These are phyloP conservation scores for Vaccinium myrtillus DNA, from an alignment of 148 eudicot genomes.

Conservation along the genomic window DNA sequence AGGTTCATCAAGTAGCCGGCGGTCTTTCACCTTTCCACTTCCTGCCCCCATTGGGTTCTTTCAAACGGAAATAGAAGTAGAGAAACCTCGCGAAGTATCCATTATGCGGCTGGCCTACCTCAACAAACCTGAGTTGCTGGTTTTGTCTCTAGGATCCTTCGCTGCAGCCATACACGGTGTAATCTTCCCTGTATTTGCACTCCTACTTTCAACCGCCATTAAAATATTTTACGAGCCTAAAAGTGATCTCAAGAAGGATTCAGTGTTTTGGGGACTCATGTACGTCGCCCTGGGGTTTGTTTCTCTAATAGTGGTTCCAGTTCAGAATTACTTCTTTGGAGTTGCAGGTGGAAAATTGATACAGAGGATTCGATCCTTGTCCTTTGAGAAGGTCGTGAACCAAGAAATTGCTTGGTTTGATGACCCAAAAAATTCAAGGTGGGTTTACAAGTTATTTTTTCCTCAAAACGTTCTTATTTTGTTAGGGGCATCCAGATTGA, in stretches of 20 bases:
- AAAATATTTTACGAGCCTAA: slow-evolving; percentile 59
- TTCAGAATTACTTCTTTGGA: slow-evolving; percentile 69
- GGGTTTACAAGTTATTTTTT: not conserved
- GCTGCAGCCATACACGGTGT: slow-evolving; percentile 66
- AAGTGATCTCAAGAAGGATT: slow-evolving; percentile 39
- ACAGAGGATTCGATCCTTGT: slow-evolving; percentile 57
- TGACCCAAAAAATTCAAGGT: slow-evolving; percentile 82
- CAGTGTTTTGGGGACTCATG: slow-evolving; percentile 60
- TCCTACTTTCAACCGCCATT: slow-evolving; percentile 57
- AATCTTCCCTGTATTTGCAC: slow-evolving; percentile 67
- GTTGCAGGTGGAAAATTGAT: slow-evolving; percentile 81
- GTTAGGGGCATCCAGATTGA: not conserved
- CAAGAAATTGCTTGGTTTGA: slow-evolving; percentile 93
- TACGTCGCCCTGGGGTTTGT: slow-evolving; percentile 38
- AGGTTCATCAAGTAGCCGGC: slow-evolving; percentile 54
- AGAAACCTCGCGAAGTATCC: slow-evolving; percentile 30
- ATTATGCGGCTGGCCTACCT: slow-evolving; percentile 46
- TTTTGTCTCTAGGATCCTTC: slow-evolving; percentile 53
- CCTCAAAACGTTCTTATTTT: not conserved
- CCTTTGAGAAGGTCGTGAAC: slow-evolving; percentile 70
- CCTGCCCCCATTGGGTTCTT: slow-evolving; percentile 34
- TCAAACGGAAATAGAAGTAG: slow-evolving; percentile 26
- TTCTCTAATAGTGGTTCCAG: slow-evolving; percentile 44
- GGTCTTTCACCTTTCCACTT: slow-evolving; percentile 36
- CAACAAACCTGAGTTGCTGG: slow-evolving; percentile 69